Percentiles rank a stretch among this genome's conserved stretches.
These are phyloP conservation scores for Fomitopsis schrenkii DNA, from an alignment of 1,284 basidiomycete species.

Conservation along the genomic window DNA sequence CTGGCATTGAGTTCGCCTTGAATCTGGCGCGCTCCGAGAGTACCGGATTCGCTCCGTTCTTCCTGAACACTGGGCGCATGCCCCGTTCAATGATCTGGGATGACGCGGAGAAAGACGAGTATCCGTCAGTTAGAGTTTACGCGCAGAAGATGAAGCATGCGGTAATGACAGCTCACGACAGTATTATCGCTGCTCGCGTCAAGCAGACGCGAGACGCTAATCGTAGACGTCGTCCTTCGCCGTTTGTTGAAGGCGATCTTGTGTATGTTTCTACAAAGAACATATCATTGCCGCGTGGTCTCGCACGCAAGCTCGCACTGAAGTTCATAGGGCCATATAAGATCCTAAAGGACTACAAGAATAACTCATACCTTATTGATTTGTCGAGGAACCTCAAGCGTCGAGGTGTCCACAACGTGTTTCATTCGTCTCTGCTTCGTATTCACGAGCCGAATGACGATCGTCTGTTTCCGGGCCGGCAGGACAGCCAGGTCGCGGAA, in stretches of 20 bases:
- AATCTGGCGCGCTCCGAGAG: conserved; percentile 23
- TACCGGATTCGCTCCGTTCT: conserved; percentile 30
- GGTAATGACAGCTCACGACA: conserved; percentile 15
- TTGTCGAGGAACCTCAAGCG: conserved; percentile 20
- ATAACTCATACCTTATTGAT: conserved; percentile 20
- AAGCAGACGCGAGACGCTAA: conserved; percentile 16
- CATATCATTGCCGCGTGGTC: conserved; percentile 15
- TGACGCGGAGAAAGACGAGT: not conserved
- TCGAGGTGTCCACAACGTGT: conserved; percentile 23
- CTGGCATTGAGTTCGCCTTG: conserved; percentile 32
- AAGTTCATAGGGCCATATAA: conserved; percentile 22
- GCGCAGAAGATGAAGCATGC: conserved; percentile 7
- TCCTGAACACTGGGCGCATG: conserved; percentile 17
- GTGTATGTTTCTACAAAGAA: conserved; percentile 19
- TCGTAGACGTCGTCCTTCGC: conserved; percentile 1
- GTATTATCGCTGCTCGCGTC: conserved; percentile 16
- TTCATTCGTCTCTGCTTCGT: conserved; percentile 17
- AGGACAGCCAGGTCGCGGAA: conserved; percentile 12
- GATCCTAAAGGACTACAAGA: not conserved
- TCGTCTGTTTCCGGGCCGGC: conserved; percentile 21
- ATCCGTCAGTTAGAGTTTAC: conserved; percentile 13
- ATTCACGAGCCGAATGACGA: conserved; percentile 13
- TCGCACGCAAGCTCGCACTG: conserved; percentile 20
- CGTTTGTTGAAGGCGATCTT: conserved; percentile 18
- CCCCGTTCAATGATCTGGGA: conserved; percentile 8